Evolutionary conservation across 768 basidiomycete species (phyloP), one percentile per base, ranked within the genome.

Genomic region (Panus rudis): DNA sequence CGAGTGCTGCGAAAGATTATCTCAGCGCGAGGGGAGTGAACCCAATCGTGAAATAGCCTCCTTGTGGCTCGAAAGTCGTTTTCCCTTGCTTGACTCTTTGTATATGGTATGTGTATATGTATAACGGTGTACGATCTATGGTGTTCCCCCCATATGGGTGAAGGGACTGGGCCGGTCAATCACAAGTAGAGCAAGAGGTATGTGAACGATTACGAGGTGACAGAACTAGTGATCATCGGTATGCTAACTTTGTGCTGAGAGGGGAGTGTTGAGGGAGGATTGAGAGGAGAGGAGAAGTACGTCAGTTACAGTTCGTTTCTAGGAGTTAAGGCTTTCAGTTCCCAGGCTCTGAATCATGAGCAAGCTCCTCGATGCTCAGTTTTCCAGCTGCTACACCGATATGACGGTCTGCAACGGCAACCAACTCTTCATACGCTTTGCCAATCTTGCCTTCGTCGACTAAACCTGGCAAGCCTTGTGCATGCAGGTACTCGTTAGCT

Each of bases 1-100:
- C 75, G 2, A 75, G 82, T 44, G 72, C 76, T 4, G 84, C 84
- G 8, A 87, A 87, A 53, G 85, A 88, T 24, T 85, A 88, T 59
- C 66, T 89, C 6, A 71, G 81, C 17, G 81, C 79, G 24, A 49
- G 74, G 8, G 64, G 64, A 1, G 64, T 65, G 2, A 64, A 64
- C 37, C 64, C 64, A 1, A 61, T 65, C 14, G 63, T 65, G 31
- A 65, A 61, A 41, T 65, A 45, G 32, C 19, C 20, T 37, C 8
- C 11, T 20, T 20, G 10, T 19, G 8, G 5, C 16, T 42, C 4
- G 22, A 16, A 21, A 31, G 7, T 11, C 24, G 27, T 4, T 42
- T 19, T 42, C 21, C 19, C 8, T 37, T 19, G 20, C 10, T 37
- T 11, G 11, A 37, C 8, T n/a, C n/a, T n/a, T n/a, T n/a, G n/a